Base-by-base conservation (phyloP, 805 yeast genomes). In the Candida germanica region DNA sequence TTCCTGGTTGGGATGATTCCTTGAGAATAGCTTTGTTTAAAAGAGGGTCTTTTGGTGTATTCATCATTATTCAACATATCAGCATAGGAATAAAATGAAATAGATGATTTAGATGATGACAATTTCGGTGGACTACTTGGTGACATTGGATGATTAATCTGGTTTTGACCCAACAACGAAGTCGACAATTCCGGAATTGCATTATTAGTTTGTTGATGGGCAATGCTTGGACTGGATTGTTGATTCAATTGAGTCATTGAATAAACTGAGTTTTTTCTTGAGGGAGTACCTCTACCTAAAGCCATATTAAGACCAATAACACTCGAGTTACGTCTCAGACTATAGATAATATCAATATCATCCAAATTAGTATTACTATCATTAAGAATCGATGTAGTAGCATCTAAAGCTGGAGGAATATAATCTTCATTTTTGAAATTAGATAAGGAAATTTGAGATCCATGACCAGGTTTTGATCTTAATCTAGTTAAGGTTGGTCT, bases 391-490 rank as follows among this genome's bases (percentile, higher is more conserved):
- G 80, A 72, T 4, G 93, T 75, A 6, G 95, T 87, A 15, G 73
- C 73, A 49, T 86, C 95, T 47, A 87, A 65, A 5, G 86, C 86
- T 0, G 96, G 89, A 2, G 94, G 84, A 14, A 87, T 84, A 47
- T 61, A 75, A 57, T 87, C 84, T 56, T 86, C 81, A 6, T 65
- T 58, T 23, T 72, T 64, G 36, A 62, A 53, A 24, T 56, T 58
- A 6, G 53, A 32, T 12, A 44, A 37, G n/a, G 42, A 36, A 14
- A 44, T 34, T 8, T 39, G 33, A 13, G 44, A 39, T 14, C 39
- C 43, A n/a, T 33, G 31, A 15, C 33, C 38, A 13, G 30, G 37
- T 9, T 38, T 33, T 13, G 48, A 39, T 15, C 41, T 40, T 14
- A 39, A 36, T 17, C 35, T 40, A 9, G 42, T 33, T 13, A 39